Percentiles rank a stretch among this genome's conserved stretches.
Conservation (phyloP, 805 yeast species). For the Maudiozyma bulderi region DNA sequence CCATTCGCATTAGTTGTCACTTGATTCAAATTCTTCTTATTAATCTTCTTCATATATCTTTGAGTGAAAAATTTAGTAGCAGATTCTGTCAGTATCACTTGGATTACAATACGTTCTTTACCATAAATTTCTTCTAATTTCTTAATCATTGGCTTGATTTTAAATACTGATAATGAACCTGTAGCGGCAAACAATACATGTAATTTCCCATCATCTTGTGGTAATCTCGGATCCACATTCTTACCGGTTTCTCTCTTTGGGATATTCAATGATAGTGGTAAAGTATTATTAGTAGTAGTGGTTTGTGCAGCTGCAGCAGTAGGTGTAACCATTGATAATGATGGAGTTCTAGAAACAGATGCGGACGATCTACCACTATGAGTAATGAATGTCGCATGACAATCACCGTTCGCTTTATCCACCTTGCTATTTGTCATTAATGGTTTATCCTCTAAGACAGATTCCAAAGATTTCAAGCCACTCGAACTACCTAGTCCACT, state of each 20-base stretch:
- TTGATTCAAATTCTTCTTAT: slow-evolving; percentile 1
- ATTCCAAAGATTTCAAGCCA: slow-evolving; percentile 4
- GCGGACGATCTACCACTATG: neutral
- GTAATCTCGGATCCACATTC: slow-evolving; percentile 54
- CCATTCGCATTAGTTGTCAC: neutral
- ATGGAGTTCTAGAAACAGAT: slow-evolving; percentile 2
- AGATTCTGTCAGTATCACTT: slow-evolving; percentile 72
- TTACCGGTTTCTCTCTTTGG: slow-evolving; percentile 33
- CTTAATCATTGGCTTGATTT: slow-evolving; percentile 68
- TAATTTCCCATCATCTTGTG: slow-evolving; percentile 77
- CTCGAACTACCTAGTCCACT: neutral
- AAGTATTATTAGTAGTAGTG: neutral
- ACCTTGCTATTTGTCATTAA: neutral
- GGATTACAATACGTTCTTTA: slow-evolving; percentile 66
- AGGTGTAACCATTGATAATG: neutral
- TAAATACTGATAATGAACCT: slow-evolving; percentile 78
- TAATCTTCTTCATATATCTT: slow-evolving; percentile 11
- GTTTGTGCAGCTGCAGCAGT: neutral
- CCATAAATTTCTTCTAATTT: slow-evolving; percentile 78
- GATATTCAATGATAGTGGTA: slow-evolving; percentile 15
- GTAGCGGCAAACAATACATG: slow-evolving; percentile 83
- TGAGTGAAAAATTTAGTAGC: slow-evolving; percentile 60
- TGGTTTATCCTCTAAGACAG: slow-evolving; percentile 7
- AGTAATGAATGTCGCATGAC: neutral
- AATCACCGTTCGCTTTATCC: neutral